phyloP scores from a whole-genome alignment of 768 basidiomycete species.

The Suillus hirtellus region DNA sequence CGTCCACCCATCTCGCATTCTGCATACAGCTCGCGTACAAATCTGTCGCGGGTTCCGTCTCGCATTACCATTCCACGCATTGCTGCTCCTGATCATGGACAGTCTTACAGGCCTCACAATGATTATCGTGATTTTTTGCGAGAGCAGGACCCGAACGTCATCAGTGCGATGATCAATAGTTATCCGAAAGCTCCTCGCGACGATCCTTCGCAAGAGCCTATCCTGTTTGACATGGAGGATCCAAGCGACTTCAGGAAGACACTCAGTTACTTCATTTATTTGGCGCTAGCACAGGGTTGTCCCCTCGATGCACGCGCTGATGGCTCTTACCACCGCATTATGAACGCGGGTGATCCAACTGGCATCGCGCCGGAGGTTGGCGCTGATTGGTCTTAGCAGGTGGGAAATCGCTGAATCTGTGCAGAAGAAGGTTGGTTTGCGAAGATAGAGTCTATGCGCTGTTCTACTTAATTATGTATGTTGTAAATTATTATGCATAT shows the following conservation, averaged over 20 bases:
- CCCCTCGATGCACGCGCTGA: conserved; percentile 16
- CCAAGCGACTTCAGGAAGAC: conserved; percentile 1
- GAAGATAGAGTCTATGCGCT: background rate
- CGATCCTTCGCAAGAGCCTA: conserved; percentile 6
- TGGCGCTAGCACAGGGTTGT: conserved; percentile 11
- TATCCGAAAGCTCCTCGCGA: conserved; percentile 8
- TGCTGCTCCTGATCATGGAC: conserved; percentile 6
- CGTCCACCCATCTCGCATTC: conserved; percentile 6
- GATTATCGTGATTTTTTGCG: background rate
- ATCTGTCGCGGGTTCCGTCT: conserved; percentile 1
- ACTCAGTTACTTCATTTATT: conserved; percentile 9
- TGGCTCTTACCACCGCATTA: conserved; percentile 8
- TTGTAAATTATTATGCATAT: background rate
- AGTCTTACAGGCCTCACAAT: background rate
- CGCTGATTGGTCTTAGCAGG: conserved; percentile 4
- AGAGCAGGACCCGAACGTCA: background rate
- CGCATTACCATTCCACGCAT: background rate
- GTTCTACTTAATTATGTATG: too few species aligned
- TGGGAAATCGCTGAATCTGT: background rate
- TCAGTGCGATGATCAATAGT: conserved; percentile 5
- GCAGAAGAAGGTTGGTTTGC: background rate
- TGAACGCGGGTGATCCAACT: conserved; percentile 3
- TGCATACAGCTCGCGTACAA: conserved; percentile 2
- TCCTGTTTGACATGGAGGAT: conserved; percentile 15
- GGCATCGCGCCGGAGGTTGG: conserved; percentile 15